These are phyloP conservation scores for Pyrenophora seminiperda DNA, from an alignment of 2,329 filamentous ascomycete genomes.

Conservation along the genomic window DNA sequence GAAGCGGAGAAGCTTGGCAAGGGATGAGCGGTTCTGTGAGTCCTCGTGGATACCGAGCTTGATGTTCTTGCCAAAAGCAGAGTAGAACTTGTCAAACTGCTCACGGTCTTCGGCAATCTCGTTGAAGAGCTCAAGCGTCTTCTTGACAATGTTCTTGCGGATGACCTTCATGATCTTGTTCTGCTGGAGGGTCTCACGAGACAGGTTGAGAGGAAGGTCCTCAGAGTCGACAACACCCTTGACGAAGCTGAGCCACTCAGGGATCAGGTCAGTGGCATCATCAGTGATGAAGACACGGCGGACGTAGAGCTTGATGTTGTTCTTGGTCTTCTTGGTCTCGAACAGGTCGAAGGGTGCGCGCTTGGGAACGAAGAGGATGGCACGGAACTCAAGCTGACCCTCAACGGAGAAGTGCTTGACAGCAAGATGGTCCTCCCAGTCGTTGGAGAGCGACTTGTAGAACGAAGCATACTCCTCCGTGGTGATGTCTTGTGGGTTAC, in stretches of 20 bases:
- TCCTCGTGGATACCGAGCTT: constrained; percentile 99
- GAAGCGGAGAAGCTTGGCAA: constrained; percentile 99
- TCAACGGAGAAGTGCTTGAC: constrained; percentile 99
- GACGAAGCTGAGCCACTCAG: constrained; percentile 98
- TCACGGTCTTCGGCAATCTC: constrained; percentile 99
- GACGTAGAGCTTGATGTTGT: constrained; percentile 99
- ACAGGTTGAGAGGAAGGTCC: constrained; percentile 98
- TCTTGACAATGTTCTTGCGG: constrained; percentile 99
- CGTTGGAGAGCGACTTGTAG: constrained; percentile 99
- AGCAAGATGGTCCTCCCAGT: constrained; percentile 99
- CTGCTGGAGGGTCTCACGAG: constrained; percentile 99
- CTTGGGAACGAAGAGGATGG: constrained; percentile 99
- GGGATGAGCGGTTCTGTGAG: constrained; percentile 87
- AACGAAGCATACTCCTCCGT: constrained; percentile 97
- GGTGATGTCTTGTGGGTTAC: constrained; percentile 93
- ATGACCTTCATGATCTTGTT: constrained; percentile 99
- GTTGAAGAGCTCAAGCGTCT: constrained; percentile 98
- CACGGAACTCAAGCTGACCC: constrained; percentile 99
- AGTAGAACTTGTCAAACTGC: constrained; percentile 99
- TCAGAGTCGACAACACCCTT: constrained; percentile 99
- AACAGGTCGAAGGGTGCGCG: constrained; percentile 99
- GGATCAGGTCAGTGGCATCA: constrained; percentile 97
- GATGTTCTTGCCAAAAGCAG: constrained; percentile 99
- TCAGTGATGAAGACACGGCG: constrained; percentile 99
- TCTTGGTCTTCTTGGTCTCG: constrained; percentile 99